Evolutionary conservation across 164 flowering plant genomes (phyloP).

Genomic region (Sextonia rubra): DNA sequence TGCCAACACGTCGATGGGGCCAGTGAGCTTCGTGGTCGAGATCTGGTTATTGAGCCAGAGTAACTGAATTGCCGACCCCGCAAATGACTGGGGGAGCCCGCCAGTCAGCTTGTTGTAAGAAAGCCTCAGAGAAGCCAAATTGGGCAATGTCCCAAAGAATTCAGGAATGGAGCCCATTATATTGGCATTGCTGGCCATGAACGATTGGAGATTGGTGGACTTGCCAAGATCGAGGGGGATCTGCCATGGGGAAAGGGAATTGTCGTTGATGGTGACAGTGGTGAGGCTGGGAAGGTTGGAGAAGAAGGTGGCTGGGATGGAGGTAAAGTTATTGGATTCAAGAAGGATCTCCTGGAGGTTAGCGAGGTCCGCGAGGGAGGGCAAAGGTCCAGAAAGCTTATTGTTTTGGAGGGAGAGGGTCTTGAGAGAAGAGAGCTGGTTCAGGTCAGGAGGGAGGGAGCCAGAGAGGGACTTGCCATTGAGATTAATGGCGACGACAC

Average conservation of each 20-base stretch:
- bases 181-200: slow-evolving; percentile 25
- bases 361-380: slow-evolving; percentile 20
- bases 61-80: slow-evolving; percentile 24
- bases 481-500: slow-evolving; percentile 27
- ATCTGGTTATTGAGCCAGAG: slow-evolving; percentile 43
- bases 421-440: slow-evolving; percentile 22
- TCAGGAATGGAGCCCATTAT: slow-evolving; percentile 39
- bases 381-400: slow-evolving; percentile 24
- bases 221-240: slow-evolving; percentile 25
- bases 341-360: slow-evolving; percentile 19
- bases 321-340: slow-evolving; percentile 27
- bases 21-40: slow-evolving; percentile 23
- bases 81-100: slow-evolving; percentile 28
- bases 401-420: slow-evolving; percentile 28
- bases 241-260: slow-evolving; percentile 32
- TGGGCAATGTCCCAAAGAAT: slow-evolving; percentile 24
- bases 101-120: slow-evolving; percentile 54
- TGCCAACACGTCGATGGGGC: slow-evolving; percentile 30
- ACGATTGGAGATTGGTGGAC: slow-evolving; percentile 15
- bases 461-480: slow-evolving; percentile 22
- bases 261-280: slow-evolving; percentile 23
- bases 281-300: slow-evolving; percentile 21
- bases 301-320: slow-evolving; percentile 19
- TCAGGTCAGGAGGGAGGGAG: slow-evolving; percentile 24
- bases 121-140: slow-evolving; percentile 26